These are phyloP conservation scores for Aspergillus clavatus DNA, from an alignment of 2,329 filamentous ascomycete species.

Conservation along the genomic window DNA sequence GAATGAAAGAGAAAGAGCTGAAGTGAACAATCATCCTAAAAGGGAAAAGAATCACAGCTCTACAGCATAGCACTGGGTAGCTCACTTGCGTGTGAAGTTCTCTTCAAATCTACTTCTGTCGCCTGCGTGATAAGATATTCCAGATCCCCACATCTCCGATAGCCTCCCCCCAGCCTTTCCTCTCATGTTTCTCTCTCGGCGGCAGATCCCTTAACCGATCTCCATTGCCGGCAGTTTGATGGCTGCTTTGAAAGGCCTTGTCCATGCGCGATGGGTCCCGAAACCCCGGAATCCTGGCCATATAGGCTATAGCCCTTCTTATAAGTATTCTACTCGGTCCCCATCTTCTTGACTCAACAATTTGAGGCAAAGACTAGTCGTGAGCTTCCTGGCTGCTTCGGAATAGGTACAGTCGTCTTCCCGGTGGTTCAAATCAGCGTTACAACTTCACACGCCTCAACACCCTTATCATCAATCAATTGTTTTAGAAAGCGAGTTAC, in stretches of 20 bases:
- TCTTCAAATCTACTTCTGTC: too few species aligned
- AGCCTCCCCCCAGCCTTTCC: not conserved
- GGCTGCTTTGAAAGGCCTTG: slow-evolving; percentile 19
- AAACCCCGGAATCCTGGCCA: slow-evolving; percentile 28
- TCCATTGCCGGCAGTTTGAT: slow-evolving; percentile 28
- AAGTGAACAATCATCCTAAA: not conserved
- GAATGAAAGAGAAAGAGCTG: not conserved
- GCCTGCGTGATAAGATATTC: not conserved
- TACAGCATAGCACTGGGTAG: too few species aligned
- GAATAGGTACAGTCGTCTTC: not conserved
- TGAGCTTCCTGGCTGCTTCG: not conserved
- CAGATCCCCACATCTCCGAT: not conserved
- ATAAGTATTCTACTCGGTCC: slow-evolving; percentile 18
- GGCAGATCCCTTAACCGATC: slow-evolving; percentile 37
- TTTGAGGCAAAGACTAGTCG: not conserved
- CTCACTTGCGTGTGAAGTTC: too few species aligned
- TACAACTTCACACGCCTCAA: not conserved
- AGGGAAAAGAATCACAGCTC: not conserved
- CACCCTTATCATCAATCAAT: not conserved
- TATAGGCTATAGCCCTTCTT: slow-evolving; percentile 36
- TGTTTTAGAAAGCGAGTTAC: not conserved
- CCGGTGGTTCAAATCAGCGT: too few species aligned
- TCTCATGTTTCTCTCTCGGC: slow-evolving; percentile 15
- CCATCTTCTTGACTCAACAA: slow-evolving; percentile 1
- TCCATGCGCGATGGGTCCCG: slow-evolving; percentile 18